Evolutionary conservation across 768 basidiomycete genomes (phyloP).

Genomic region (Tricholoma bakamatsutake): DNA sequence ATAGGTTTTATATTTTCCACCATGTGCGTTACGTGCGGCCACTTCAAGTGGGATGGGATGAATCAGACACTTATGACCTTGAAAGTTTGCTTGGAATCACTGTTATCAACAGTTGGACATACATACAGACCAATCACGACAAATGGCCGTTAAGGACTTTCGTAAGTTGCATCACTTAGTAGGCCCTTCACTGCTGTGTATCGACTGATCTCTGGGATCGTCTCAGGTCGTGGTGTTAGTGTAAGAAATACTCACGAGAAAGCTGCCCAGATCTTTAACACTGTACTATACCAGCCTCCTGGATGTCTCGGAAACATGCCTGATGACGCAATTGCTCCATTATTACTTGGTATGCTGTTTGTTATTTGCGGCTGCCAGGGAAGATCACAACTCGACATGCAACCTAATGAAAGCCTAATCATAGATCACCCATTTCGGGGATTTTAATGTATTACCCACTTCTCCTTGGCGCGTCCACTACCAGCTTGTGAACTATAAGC

Average conservation of each 20-base stretch:
- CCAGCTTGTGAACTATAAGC: neutral
- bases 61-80: neutral
- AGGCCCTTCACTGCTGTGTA: neutral
- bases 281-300: neutral
- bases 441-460: neutral
- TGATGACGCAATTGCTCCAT: conserved; percentile 7
- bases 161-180: conserved; percentile 1
- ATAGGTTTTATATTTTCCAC: conserved; percentile 3
- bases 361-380: no score
- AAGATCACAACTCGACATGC: no score
- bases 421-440: neutral
- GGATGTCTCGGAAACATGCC: conserved; percentile 12
- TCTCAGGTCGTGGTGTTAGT: conserved; percentile 6
- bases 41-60: neutral
- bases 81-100: conserved; percentile 9
- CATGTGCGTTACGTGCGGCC: neutral
- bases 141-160: conserved; percentile 5
- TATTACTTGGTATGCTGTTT: conserved; percentile 14
- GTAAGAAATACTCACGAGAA: neutral
- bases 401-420: no score
- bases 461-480: neutral
- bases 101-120: conserved; percentile 8
- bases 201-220: neutral
- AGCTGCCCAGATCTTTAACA: neutral
- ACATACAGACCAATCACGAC: conserved; percentile 9